Conservation (phyloP, 768 basidiomycete genomes). For the Lentinula raphanica region DNA sequence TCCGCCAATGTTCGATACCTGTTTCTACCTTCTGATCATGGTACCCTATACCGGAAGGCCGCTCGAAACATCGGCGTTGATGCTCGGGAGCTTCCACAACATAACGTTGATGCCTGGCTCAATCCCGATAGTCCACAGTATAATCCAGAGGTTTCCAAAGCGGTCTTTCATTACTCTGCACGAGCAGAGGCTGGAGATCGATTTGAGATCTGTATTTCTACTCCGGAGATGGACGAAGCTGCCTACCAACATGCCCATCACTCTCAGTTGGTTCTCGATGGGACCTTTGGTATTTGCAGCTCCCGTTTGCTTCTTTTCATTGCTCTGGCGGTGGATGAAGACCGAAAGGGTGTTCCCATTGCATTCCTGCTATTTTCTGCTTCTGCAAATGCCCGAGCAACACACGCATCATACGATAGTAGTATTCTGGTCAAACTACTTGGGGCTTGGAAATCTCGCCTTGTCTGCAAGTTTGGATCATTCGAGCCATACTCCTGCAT, state of each 20-base stretch:
- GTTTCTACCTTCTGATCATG: conserved; percentile 14
- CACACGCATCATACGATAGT: conserved; percentile 25
- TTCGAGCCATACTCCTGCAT: conserved; percentile 25
- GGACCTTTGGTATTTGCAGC: conserved; percentile 18
- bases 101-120: conserved; percentile 13
- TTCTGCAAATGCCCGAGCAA: conserved; percentile 18
- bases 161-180: conserved; percentile 23
- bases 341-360: conserved; percentile 23
- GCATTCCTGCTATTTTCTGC: conserved; percentile 30
- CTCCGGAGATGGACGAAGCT: conserved; percentile 18
- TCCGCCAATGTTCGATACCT: conserved; percentile 16
- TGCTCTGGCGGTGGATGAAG: conserved; percentile 22
- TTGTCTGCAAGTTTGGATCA: conserved; percentile 6
- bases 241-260: conserved; percentile 19
- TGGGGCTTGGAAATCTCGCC: conserved; percentile 16
- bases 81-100: background rate
- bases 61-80: background rate
- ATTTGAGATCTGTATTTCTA: conserved; percentile 27
- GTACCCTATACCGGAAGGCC: conserved; percentile 15
- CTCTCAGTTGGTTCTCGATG: conserved; percentile 16
- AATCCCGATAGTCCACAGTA: conserved; percentile 10
- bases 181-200: too few relatives aligned
- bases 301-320: conserved; percentile 25
- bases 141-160: background rate
- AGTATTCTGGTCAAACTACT: conserved; percentile 18